Conservation (phyloP, 108 stramenopile species). For the Chaetoceros muelleri region DNA sequence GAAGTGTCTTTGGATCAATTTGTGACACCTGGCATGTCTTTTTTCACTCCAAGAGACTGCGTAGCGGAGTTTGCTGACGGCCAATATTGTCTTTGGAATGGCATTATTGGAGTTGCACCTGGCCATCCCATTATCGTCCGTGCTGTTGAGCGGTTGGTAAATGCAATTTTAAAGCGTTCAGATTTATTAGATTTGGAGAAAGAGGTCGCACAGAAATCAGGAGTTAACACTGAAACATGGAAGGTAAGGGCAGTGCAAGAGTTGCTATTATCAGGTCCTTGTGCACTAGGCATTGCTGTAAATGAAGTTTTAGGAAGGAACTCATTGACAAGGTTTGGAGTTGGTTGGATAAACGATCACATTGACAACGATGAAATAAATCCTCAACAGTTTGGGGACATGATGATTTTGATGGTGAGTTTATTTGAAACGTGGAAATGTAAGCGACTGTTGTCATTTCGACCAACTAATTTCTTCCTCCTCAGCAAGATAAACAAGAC, state of each 20-base stretch:
- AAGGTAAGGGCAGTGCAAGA: slow-evolving; percentile 28
- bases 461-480: slow-evolving; percentile 45
- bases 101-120: slow-evolving; percentile 42
- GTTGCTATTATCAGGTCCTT: slow-evolving; percentile 39
- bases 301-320: slow-evolving; percentile 35
- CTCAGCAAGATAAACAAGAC: slow-evolving; percentile 32
- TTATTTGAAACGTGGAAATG: slow-evolving; percentile 13
- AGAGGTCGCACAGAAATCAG: slow-evolving; percentile 17
- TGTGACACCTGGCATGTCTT: slow-evolving; percentile 32
- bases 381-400: slow-evolving; percentile 24
- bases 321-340: slow-evolving; percentile 4
- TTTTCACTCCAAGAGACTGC: slow-evolving; percentile 43
- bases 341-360: slow-evolving; percentile 6
- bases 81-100: slow-evolving; percentile 50
- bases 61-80: slow-evolving; percentile 29
- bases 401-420: slow-evolving; percentile 29
- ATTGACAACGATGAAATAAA: slow-evolving; percentile 8
- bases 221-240: slow-evolving; percentile 28
- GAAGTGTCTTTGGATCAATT: slow-evolving; percentile 40
- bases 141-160: slow-evolving; percentile 43
- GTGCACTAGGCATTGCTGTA: slow-evolving; percentile 36
- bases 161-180: slow-evolving; percentile 24
- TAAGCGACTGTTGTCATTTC: slow-evolving; percentile 1
- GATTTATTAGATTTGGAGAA: slow-evolving; percentile 48
- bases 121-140: slow-evolving; percentile 39